Base-by-base conservation (phyloP, 1,284 basidiomycete species). In the Porogramme epimiltina region DNA sequence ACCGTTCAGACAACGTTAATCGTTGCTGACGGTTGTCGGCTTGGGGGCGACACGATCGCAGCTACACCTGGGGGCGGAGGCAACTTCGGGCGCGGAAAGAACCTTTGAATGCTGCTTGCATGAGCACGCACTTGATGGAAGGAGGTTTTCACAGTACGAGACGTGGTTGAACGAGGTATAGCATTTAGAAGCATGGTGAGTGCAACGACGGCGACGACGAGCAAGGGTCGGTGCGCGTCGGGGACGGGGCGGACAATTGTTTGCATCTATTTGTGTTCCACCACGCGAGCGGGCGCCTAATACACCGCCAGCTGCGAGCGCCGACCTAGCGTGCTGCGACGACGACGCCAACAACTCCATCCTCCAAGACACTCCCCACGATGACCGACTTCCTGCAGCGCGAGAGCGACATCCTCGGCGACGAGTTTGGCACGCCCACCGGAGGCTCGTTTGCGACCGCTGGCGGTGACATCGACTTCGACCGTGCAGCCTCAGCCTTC, bases 401-500 rank as follows among this genome's bases (percentile, higher is more conserved):
- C 65, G 69, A 71, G 55, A 68, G 59, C 56, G 69, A 71, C 39
- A 56, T 70, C 19, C 65, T 73, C 22, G 70, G 70, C 49, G 66
- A 65, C 45, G 64, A 68, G 53, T 70, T 73, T 55, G 62, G 62
- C 10, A 65, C 65, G 1, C 61, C 63, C 23, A 63, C 65, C 6
- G 64, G 66, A 22, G 62, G 62, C 34, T 57, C 61, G n/a, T 65
- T 61, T 40, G 58, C 62, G 22, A 66, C 64, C 26, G 71, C 50
- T 20, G 71, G 65, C 46, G 70, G 65, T 37, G 82, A 87, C 23
- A 81, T 91, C 59, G 89, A 92, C 73, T 85, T 91, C 64, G 89
- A 91, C 70, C 76, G 75, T 51, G 89, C 87, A 18, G 86, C 85
- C 24, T 84, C 87, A 57, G 89, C 89, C 13, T 96, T 95, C 73